Evolutionary conservation across 768 basidiomycete genomes (phyloP), one percentile per base, ranked within the genome.

Genomic region (Polyporus arcularius): DNA sequence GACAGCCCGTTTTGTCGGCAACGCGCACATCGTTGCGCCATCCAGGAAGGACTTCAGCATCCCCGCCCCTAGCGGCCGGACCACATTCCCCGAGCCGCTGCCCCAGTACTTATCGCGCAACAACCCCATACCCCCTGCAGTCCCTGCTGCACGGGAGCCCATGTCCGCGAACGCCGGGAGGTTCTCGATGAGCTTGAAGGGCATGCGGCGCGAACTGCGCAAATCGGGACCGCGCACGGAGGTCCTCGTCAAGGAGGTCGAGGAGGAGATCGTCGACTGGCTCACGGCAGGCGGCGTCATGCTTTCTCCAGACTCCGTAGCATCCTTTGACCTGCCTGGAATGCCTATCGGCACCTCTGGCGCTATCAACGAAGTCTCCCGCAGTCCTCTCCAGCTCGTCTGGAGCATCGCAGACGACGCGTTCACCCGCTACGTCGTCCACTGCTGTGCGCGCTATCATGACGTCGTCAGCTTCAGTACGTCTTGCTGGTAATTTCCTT

Each of bases 401-500:
- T 94, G 92, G 92, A 79, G 76, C n/a, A 85, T 88, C 60, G 67
- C 77, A 5, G 82, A 88, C 58, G 88, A 91, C 67, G 79, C 85
- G 0, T 93, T 92, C 75, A 85, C 88, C 31, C 81, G 92, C 35
- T 93, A 90, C 67, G 83, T 93, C 48, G 85, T 93, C 6, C 92
- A 94, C 64, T 93, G 91, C 65, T 87, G 89, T 60, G 90, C 90
- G 43, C 79, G 91, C 40, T 93, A 88, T 73, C 84, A 92, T 71
- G 85, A 85, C 59, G 72, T 94, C 60, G 87, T 93, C 67, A 89
- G 88, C 75, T 94, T 86, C 78, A 93, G 90, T 90, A 72, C 67
- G 89, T 79, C 31, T n/a, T 32, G n/a, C n/a, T 18, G 43, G 51
- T 50, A 26, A 53, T 8, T 8, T 30, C 2, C 21, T 11, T 26